Percentiles rank a stretch among this genome's conserved stretches.
Evolutionary conservation across 768 basidiomycete genomes (phyloP).

Genomic region (Macrolepiota albuminosa): DNA sequence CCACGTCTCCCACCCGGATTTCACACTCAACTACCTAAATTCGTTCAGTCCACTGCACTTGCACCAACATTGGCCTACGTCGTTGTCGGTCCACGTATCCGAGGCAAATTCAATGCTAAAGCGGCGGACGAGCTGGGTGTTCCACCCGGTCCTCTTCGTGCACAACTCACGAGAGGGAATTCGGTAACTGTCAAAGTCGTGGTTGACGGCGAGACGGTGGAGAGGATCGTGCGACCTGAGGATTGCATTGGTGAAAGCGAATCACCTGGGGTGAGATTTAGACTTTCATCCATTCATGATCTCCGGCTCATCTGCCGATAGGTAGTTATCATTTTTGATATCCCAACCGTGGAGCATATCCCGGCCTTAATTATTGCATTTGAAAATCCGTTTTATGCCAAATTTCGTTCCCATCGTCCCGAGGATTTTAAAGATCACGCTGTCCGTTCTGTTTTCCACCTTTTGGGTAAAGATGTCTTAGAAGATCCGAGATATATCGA

Average conservation of each 20-base stretch:
- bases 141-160: constrained; percentile 52
- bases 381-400: constrained; percentile 39
- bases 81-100: constrained; percentile 46
- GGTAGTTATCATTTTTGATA: constrained; percentile 67
- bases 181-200: constrained; percentile 51
- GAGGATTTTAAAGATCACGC: constrained; percentile 36
- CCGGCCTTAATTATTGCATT: constrained; percentile 46
- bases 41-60: constrained; percentile 15
- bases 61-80: constrained; percentile 43
- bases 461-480: constrained; percentile 66
- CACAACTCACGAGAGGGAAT: constrained; percentile 59
- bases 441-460: constrained; percentile 60
- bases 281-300: neutral
- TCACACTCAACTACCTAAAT: constrained; percentile 33
- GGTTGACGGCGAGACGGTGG: constrained; percentile 33
- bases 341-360: constrained; percentile 59
- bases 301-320: constrained; percentile 18
- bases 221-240: constrained; percentile 52
- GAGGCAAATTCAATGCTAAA: constrained; percentile 68
- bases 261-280: constrained; percentile 34
- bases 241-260: constrained; percentile 56
- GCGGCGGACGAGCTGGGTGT: constrained; percentile 65
- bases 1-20: constrained; percentile 28
- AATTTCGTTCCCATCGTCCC: constrained; percentile 39
- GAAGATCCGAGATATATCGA: constrained; percentile 62